Evolutionary conservation across 108 stramenopile species (phyloP), one percentile per base, ranked within the genome.

Genomic region (Stephanodiscus triporus): DNA sequence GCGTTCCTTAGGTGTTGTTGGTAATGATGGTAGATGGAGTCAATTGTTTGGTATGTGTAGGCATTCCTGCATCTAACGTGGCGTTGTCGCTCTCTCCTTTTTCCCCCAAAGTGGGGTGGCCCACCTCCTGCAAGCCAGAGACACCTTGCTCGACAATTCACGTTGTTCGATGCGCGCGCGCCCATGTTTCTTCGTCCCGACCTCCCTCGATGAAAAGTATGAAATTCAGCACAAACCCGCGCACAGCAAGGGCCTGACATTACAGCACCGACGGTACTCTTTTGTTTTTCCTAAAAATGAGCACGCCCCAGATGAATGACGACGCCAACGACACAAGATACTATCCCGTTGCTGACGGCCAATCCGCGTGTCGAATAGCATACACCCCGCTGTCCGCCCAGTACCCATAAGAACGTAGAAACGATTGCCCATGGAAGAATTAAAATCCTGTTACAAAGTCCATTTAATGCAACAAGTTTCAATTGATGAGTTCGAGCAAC

Each of bases 211-310:
- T 9, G 88, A 88, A 63, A 82, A 94, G 65, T 90, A 94, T 23
- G 86, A 80, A 86, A 91, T 90, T 9, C 93, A 90, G 64, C 75
- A 81, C 24, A 94, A 56, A 10, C 93, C 93, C 16, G 60, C 27
- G 27, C 79, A 86, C 8, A 84, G 63, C 16, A 91, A 63, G 32
- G 85, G 87, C 45, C 43, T 22, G 80, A 62, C 7, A 49, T 80
- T 62, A 80, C 59, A 38, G 47, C 89, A 68, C 53, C 90, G 83
- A 23, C 37, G 10, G 45, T 77, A 76, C 51, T 87, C 76, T 55
- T 88, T 87, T 68, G 88, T 57, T 84, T 78, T 66, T 95, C 94
- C 81, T 70, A 85, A 95, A 95, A 24, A 92, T 91, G 24, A 80
- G 29, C 10, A 82, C 75, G 2, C 94, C 94, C 91, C 91, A 91